These are phyloP conservation scores for Trebouxia sp. DNA, from an alignment of 139 green algal genomes.

Conservation along the genomic window DNA sequence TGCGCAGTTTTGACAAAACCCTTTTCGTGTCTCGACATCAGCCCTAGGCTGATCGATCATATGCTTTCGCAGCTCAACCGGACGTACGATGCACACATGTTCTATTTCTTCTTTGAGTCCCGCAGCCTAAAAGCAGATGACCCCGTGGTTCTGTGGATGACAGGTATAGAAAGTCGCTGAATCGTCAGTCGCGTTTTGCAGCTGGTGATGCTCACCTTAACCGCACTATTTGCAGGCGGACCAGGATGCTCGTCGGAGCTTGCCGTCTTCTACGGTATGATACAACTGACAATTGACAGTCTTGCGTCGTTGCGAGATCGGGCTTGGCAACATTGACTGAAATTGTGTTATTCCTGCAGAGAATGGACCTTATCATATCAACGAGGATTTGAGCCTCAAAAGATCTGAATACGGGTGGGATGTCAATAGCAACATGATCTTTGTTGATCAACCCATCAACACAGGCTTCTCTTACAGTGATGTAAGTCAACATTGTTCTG, in stretches of 20 bases:
- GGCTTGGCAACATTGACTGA: too few relatives aligned
- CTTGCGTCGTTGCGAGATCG: conserved; percentile 4
- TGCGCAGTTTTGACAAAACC: too few relatives aligned
- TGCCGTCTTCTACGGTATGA: conserved; percentile 75
- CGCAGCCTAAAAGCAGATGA: conserved; percentile 33
- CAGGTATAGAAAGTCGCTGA: conserved; percentile 35
- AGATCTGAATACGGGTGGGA: conserved; percentile 81
- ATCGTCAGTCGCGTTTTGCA: too few relatives aligned
- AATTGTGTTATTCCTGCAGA: too few relatives aligned
- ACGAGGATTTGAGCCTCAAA: conserved; percentile 61
- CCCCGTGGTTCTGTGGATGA: conserved; percentile 78
- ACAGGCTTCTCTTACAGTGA: conserved; percentile 90
- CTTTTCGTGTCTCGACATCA: too few relatives aligned
- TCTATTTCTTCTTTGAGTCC: conserved; percentile 88
- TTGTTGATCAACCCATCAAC: conserved; percentile 78
- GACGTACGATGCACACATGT: conserved; percentile 76
- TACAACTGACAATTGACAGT: not conserved
- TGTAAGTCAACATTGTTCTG: conserved; percentile 24
- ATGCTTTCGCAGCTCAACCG: conserved; percentile 6
- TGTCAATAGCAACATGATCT: conserved; percentile 66
- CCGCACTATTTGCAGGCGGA: conserved; percentile 62
- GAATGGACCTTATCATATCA: conserved; percentile 87
- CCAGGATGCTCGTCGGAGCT: conserved; percentile 93
- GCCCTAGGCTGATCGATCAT: not conserved
- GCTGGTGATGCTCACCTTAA: not conserved